Base-by-base conservation (phyloP, 2,329 filamentous ascomycete genomes). In the Cladosporium sp. region DNA sequence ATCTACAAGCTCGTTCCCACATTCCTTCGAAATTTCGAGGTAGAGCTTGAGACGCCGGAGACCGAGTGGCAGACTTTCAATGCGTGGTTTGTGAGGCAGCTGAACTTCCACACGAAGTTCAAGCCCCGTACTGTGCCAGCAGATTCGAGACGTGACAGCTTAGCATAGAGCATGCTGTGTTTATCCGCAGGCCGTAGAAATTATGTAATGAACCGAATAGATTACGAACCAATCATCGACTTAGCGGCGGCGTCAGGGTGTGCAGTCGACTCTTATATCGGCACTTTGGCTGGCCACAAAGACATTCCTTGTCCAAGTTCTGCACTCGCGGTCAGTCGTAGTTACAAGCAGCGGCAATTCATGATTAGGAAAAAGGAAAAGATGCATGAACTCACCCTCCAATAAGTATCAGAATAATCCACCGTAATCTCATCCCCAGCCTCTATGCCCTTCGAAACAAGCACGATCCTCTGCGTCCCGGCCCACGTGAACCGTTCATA, bases 11-110 rank as follows among this genome's bases (percentile, higher is more conserved):
- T 80, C 10, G 76, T 80, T 35, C 78, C 78, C 19, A 78, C 75
- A 78, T 73, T 90, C 66, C 69, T 90, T 71, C 75, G 85, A 68
- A 77, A 83, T 59, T 90, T 89, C 62, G 83, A 88, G 72, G 81
- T 76, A 51, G 69, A 74, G 59, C 67, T 79, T 28, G 76, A 76
- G 56, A 61, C 68, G 17, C 70, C 71, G 0, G 66, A 65, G 17
- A 62, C 61, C 2, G 73, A 77, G 58, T 80, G 76, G 77, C 75
- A 70, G 68, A 77, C 76, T 56, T 72, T 75, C 53, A 80, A 81
- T 72, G 78, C 79, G 15, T 83, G 80, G 80, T 82, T 82, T 63
- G 78, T 82, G 3, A 70, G 70, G 36, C 76, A 78, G 61, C 64
- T 68, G 56, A 72, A 76, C 39, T 80, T 79, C 59, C 73, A 74